Percentiles rank a stretch among this genome's conserved stretches.
These are phyloP conservation scores for Eutypella sp. DNA, from an alignment of 2,329 filamentous ascomycete species.

Conservation along the genomic window DNA sequence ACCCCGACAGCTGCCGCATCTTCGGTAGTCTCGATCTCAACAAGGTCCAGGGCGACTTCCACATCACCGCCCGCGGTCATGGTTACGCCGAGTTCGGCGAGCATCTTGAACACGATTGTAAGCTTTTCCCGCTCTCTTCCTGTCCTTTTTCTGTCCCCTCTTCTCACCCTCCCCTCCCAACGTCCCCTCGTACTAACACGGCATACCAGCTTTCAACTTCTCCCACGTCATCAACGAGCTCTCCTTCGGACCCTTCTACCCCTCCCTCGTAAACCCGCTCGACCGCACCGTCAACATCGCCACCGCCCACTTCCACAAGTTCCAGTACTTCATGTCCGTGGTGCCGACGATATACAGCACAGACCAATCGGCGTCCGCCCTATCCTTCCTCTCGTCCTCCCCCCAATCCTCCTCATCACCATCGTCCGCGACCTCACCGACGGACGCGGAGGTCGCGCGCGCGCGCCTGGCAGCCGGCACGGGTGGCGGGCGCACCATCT, in stretches of 20 bases:
- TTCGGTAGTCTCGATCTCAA: constrained; percentile 89
- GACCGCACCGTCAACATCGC: constrained; percentile 82
- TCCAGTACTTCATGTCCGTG: constrained; percentile 94
- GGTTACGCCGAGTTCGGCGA: constrained; percentile 79
- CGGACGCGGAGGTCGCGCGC: too few species aligned
- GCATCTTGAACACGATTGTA: constrained; percentile 79
- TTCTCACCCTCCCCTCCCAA: neutral
- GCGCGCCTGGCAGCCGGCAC: too few species aligned
- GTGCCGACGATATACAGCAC: constrained; percentile 91
- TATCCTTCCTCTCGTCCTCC: too few species aligned
- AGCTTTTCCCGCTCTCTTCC: constrained; percentile 27
- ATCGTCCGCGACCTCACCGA: neutral
- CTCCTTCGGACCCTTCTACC: constrained; percentile 96
- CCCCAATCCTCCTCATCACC: too few species aligned
- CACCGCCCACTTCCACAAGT: constrained; percentile 81
- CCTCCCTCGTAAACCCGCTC: constrained; percentile 86
- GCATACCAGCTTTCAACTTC: constrained; percentile 79
- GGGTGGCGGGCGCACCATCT: constrained; percentile 57
- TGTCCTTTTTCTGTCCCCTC: neutral
- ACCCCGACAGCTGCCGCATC: constrained; percentile 74
- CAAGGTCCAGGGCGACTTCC: constrained; percentile 96
- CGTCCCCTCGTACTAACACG: constrained; percentile 15
- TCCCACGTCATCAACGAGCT: constrained; percentile 94
- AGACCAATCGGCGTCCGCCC: constrained; percentile 31
- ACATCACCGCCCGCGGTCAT: constrained; percentile 91